phyloP scores from a whole-genome alignment of 441 rosid genomes.

The Daphne laureola region DNA sequence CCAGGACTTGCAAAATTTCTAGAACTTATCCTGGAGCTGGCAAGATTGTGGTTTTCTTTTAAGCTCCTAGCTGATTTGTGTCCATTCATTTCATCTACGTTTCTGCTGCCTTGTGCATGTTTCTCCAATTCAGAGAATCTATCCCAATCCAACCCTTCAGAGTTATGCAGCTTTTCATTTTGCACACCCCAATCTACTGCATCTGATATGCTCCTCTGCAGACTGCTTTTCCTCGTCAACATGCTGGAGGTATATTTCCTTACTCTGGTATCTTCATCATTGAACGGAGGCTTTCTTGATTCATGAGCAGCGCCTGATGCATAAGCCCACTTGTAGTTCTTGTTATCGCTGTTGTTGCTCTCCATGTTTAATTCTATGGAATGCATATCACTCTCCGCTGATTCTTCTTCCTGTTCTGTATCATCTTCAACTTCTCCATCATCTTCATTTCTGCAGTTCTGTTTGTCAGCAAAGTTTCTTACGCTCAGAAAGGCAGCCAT shows the following conservation, averaged over 20 bases:
- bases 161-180: constrained; percentile 39
- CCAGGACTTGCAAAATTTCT: constrained; percentile 51
- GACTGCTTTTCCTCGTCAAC: constrained; percentile 42
- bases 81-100: constrained; percentile 52
- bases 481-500: constrained; percentile 42
- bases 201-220: constrained; percentile 80
- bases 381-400: constrained; percentile 81
- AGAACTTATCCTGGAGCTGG: constrained; percentile 42
- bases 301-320: constrained; percentile 31
- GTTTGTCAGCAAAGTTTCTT: constrained; percentile 32
- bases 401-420: constrained; percentile 43
- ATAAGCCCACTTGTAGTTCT: constrained; percentile 57
- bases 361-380: constrained; percentile 80
- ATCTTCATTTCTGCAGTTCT: constrained; percentile 32
- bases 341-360: constrained; percentile 31
- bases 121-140: constrained; percentile 41
- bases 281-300: constrained; percentile 24
- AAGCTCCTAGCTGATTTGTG: constrained; percentile 55
- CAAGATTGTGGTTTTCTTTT: constrained; percentile 45
- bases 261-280: constrained; percentile 46
- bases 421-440: constrained; percentile 70
- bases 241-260: constrained; percentile 61
- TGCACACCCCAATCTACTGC: constrained; percentile 67
- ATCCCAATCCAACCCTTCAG: constrained; percentile 51
- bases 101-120: constrained; percentile 35